Conservation (phyloP, 176 grass and related monocot species). For the Musa troglodytarum region DNA sequence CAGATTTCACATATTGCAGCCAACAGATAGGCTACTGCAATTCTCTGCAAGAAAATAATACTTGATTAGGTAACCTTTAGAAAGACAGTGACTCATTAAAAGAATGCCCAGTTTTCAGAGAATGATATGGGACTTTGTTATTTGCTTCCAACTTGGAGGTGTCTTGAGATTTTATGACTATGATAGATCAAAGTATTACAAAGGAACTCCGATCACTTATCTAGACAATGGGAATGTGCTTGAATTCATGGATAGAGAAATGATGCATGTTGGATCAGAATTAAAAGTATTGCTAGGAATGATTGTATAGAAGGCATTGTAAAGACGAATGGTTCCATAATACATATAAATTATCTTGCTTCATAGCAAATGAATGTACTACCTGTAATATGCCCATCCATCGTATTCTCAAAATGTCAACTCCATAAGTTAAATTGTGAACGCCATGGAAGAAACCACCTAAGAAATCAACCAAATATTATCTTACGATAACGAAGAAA, state of each 20-base stretch:
- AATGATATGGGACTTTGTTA: no score
- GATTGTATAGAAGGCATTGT: neutral
- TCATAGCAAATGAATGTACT: neutral
- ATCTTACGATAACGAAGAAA: neutral
- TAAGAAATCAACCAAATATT: neutral
- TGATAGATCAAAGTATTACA: no score
- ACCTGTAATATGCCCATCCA: conserved; percentile 81
- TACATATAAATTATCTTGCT: neutral
- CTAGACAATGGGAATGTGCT: no score
- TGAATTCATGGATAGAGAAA: neutral
- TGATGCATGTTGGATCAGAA: no score
- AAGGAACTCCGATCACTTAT: no score
- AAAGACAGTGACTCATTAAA: no score
- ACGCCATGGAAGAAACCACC: conserved; percentile 70
- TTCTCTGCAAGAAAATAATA: conserved; percentile 35
- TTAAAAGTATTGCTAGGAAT: no score
- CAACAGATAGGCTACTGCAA: conserved; percentile 53
- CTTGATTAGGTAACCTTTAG: neutral
- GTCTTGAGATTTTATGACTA: no score
- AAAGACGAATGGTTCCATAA: neutral
- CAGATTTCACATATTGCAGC: conserved; percentile 70
- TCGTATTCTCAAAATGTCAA: conserved; percentile 44
- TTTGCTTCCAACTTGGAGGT: no score
- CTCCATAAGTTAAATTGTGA: conserved; percentile 44
- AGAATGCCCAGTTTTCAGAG: no score